These are phyloP conservation scores for Blumeria hordei DNA, from an alignment of 2,329 filamentous ascomycete species.

Conservation along the genomic window DNA sequence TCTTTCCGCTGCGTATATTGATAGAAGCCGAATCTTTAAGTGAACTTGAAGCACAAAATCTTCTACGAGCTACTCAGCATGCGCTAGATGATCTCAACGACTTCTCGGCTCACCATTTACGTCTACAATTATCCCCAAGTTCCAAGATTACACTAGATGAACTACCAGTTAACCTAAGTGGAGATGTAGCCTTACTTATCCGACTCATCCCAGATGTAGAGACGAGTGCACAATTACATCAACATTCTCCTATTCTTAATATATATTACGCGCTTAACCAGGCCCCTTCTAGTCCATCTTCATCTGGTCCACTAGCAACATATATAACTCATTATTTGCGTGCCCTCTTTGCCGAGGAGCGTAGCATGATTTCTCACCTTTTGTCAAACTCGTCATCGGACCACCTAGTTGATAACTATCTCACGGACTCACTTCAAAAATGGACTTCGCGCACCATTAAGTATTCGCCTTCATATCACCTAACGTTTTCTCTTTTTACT, in stretches of 20 bases:
- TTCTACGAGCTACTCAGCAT: slow-evolving; percentile 63
- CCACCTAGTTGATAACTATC: slow-evolving; percentile 19
- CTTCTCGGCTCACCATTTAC: slow-evolving; percentile 63
- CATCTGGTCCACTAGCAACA: slow-evolving; percentile 52
- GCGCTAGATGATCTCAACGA: slow-evolving; percentile 70
- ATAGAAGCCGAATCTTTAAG: slow-evolving; percentile 45
- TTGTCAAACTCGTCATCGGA: slow-evolving; percentile 34
- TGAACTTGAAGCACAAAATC: slow-evolving; percentile 41
- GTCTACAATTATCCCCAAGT: slow-evolving; percentile 35
- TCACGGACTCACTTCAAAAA: slow-evolving; percentile 32
- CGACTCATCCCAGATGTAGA: slow-evolving; percentile 40
- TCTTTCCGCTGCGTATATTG: slow-evolving; percentile 66
- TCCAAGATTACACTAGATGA: slow-evolving; percentile 7
- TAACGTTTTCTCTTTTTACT: slow-evolving; percentile 89
- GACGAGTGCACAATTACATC: slow-evolving; percentile 36
- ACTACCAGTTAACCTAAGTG: slow-evolving; percentile 15
- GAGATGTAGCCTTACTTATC: slow-evolving; percentile 40
- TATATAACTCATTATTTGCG: slow-evolving; percentile 62
- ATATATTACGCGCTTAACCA: slow-evolving; percentile 52
- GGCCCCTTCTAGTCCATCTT: slow-evolving; percentile 39
- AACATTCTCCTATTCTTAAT: slow-evolving; percentile 47
- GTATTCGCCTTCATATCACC: slow-evolving; percentile 79
- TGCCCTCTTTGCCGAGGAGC: slow-evolving; percentile 65
- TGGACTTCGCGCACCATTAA: slow-evolving; percentile 70
- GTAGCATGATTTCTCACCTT: slow-evolving; percentile 57